These are phyloP conservation scores for Fomitopsis palustris DNA, from an alignment of 1,284 basidiomycete species.

Conservation along the genomic window DNA sequence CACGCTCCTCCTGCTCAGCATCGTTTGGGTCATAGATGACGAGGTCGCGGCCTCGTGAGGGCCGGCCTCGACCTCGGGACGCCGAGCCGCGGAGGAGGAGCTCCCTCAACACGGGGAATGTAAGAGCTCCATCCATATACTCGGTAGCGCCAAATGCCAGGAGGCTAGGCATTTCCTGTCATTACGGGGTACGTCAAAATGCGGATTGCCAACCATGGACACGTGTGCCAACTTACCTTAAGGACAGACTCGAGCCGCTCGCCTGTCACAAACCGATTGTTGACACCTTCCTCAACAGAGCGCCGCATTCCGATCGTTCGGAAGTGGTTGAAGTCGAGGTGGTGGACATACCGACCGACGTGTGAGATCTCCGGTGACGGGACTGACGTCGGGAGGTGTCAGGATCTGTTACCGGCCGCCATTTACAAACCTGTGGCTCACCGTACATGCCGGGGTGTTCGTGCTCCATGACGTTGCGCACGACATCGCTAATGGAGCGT, in stretches of 20 bases:
- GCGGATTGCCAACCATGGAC: not conserved
- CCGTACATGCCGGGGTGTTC: slow-evolving; percentile 68
- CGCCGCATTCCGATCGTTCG: slow-evolving; percentile 93
- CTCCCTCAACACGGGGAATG: slow-evolving; percentile 78
- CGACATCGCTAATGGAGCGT: slow-evolving; percentile 69
- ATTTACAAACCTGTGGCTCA: slow-evolving; percentile 27
- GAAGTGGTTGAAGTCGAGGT: slow-evolving; percentile 91
- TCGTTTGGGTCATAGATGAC: slow-evolving; percentile 44
- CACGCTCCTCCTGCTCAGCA: slow-evolving; percentile 66
- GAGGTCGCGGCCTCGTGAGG: slow-evolving; percentile 61
- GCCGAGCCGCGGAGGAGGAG: slow-evolving; percentile 79
- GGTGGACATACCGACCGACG: slow-evolving; percentile 73
- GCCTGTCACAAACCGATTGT: slow-evolving; percentile 90
- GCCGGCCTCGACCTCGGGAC: slow-evolving; percentile 64
- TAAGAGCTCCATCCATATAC: slow-evolving; percentile 92
- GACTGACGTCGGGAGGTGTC: slow-evolving; percentile 41
- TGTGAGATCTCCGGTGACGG: slow-evolving; percentile 68
- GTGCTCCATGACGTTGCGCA: slow-evolving; percentile 61
- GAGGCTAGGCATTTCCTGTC: slow-evolving; percentile 81
- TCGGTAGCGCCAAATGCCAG: slow-evolving; percentile 88
- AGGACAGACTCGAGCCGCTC: slow-evolving; percentile 79
- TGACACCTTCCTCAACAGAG: slow-evolving; percentile 86
- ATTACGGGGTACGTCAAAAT: not conserved
- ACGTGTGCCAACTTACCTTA: slow-evolving; percentile 49
- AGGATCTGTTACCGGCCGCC: slow-evolving; percentile 3